These are phyloP conservation scores for Aureobasidium sp. DNA, from an alignment of 2,329 filamentous ascomycete genomes.

Conservation along the genomic window DNA sequence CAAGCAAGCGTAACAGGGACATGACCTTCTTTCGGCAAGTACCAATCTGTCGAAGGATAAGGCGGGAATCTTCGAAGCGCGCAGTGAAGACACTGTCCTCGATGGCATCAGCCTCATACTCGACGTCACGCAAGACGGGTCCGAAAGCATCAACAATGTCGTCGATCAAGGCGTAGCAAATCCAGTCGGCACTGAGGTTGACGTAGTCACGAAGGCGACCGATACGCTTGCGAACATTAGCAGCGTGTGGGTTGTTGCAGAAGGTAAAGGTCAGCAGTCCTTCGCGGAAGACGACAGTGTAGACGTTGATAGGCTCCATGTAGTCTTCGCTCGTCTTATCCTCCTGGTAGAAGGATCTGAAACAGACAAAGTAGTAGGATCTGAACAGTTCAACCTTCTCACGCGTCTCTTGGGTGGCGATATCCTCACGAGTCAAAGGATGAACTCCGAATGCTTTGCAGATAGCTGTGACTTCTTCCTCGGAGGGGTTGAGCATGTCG, in stretches of 20 bases:
- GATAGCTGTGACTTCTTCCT: conserved; percentile 79
- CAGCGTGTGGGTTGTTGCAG: conserved; percentile 75
- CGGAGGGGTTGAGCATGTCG: conserved; percentile 82
- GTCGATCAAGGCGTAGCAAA: conserved; percentile 97
- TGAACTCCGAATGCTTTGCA: conserved; percentile 95
- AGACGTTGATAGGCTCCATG: conserved; percentile 91
- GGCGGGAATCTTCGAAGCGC: conserved; percentile 79
- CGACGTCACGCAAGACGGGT: conserved; percentile 78
- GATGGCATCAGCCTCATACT: conserved; percentile 82
- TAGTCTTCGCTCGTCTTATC: conserved; percentile 74
- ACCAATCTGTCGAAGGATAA: conserved; percentile 81
- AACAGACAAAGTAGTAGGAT: conserved; percentile 96
- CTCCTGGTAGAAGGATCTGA: conserved; percentile 83
- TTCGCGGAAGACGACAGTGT: conserved; percentile 93
- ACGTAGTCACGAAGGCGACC: conserved; percentile 91
- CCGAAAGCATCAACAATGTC: conserved; percentile 96
- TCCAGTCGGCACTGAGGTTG: conserved; percentile 92
- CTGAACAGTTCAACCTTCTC: conserved; percentile 98
- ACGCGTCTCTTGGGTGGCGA: conserved; percentile 86
- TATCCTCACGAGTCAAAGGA: conserved; percentile 92
- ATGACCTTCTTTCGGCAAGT: conserved; percentile 91
- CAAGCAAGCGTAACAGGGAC: conserved; percentile 83
- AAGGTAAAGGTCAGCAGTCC: conserved; percentile 95
- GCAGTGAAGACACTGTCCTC: conserved; percentile 94
- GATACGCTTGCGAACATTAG: conserved; percentile 86